These are phyloP conservation scores for Eleusine indica DNA, from an alignment of 176 grass and related monocot genomes.

Conservation along the genomic window DNA sequence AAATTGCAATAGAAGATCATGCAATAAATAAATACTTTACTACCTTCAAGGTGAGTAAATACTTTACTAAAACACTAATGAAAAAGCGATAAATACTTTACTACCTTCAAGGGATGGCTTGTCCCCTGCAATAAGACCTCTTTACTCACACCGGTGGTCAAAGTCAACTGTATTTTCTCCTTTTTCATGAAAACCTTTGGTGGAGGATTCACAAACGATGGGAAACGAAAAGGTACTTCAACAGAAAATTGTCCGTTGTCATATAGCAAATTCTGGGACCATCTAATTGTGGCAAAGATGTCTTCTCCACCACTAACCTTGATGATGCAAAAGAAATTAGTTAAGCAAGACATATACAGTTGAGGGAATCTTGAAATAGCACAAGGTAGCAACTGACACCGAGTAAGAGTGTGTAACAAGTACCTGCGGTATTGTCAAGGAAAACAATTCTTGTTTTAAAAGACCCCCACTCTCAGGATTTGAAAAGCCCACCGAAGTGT, in stretches of 20 bases:
- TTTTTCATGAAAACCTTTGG: conserved; percentile 83
- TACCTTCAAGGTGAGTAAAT: conserved; percentile 70
- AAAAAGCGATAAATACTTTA: conserved; percentile 31
- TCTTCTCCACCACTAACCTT: conserved; percentile 91
- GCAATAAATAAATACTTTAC: conserved; percentile 24
- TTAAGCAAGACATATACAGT: conserved; percentile 9
- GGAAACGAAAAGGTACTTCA: conserved; percentile 76
- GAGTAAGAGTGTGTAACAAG: conserved; percentile 24
- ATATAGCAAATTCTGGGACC: conserved; percentile 88
- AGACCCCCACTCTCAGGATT: conserved; percentile 66
- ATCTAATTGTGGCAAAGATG: conserved; percentile 79
- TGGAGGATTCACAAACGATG: conserved; percentile 75
- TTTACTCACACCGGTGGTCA: conserved; percentile 78
- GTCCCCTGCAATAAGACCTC: conserved; percentile 80
- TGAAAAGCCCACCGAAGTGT: conserved; percentile 42
- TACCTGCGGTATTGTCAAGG: conserved; percentile 81
- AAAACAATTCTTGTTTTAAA: conserved; percentile 69
- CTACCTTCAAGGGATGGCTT: conserved; percentile 96
- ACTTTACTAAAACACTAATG: background rate
- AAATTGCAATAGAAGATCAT: conserved; percentile 30
- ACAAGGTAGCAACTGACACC: conserved; percentile 12
- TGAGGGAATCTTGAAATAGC: conserved; percentile 26
- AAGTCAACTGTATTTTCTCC: conserved; percentile 83
- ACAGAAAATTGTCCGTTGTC: conserved; percentile 78
- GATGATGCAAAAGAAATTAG: conserved; percentile 31